phyloP scores from a whole-genome alignment of 768 basidiomycete genomes.

The Calocybe cyanea region DNA sequence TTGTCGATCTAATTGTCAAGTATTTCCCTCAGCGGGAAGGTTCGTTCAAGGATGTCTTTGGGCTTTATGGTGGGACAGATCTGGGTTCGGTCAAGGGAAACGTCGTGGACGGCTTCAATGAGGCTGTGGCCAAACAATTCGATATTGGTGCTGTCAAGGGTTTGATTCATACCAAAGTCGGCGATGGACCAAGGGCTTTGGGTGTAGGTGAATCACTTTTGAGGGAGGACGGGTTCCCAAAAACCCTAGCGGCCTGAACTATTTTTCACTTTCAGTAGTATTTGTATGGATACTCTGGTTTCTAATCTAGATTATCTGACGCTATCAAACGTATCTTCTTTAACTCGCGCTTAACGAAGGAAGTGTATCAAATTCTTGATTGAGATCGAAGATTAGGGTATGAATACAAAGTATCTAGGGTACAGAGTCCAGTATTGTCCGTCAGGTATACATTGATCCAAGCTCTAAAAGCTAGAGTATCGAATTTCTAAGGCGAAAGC shows the following conservation, averaged over 20 bases:
- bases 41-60: slow-evolving; percentile 74
- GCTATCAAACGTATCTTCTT: too few relatives aligned
- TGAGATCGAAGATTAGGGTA: too few relatives aligned
- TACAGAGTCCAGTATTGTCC: too few relatives aligned
- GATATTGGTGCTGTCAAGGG: slow-evolving; percentile 77
- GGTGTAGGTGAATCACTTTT: slow-evolving; percentile 62
- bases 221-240: slow-evolving; percentile 66
- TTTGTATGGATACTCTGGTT: too few relatives aligned
- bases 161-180: slow-evolving; percentile 89
- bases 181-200: slow-evolving; percentile 83
- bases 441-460: too few relatives aligned
- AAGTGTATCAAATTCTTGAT: too few relatives aligned
- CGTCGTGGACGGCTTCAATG: slow-evolving; percentile 72
- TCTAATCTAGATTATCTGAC: too few relatives aligned
- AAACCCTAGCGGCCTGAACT: slow-evolving; percentile 29
- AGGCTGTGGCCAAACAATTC: slow-evolving; percentile 68
- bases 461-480: too few relatives aligned
- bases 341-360: too few relatives aligned
- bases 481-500: too few relatives aligned
- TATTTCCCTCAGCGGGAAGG: slow-evolving; percentile 84
- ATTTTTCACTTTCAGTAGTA: too few relatives aligned
- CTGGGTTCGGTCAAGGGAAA: slow-evolving; percentile 39
- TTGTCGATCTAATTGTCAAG: slow-evolving; percentile 67
- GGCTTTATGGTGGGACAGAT: slow-evolving; percentile 44
- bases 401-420: too few relatives aligned